Evolutionary conservation across 2,329 filamentous ascomycete species (phyloP), one percentile per base, ranked within the genome.

Genomic region (Torrubiellomyces zombiae): DNA sequence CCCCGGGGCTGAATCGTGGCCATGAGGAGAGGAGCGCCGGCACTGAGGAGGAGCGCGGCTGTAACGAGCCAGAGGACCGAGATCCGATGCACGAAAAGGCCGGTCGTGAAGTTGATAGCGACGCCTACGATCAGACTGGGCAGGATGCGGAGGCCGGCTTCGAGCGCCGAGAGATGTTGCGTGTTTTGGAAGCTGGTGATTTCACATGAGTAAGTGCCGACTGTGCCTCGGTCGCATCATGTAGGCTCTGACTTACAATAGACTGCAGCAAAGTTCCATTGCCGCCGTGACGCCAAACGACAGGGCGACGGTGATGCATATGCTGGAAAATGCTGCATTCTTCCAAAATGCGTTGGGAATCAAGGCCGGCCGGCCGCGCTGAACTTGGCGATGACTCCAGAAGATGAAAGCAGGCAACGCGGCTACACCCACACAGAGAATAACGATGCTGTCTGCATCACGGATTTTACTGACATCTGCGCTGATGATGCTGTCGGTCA

Each of bases 321-420:
- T 58, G 14, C 48, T 55, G 0, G 63, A 58, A 35, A 75, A 75
- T 3, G 60, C 44, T 0, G 44, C 40, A 21, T 67, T 71, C n/a
- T 47, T 54, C 70, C 70, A 75, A 0, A 75, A 44, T 0, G 56
- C 59, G 38, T 75, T 74, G 0, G 70, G 70, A 13, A 75, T 72
- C 6, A 75, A 40, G 1, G 67, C 66, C 9, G 66, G 59, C 3
- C 49, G 50, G 7, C 51, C 48, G 0, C 42, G 37, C 8, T 44
- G 47, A 23, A 61, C 58, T 24, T 61, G 63, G 4, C 50, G 47
- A 8, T 53, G 50, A 23, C 68, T 56, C 68, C 68, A 75, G 7
- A 48, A 38, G 21, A 62, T 44, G 37, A 75, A 75, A 0, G 44
- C 36, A 0, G 58, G 57, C 3, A 69, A 40, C 3, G 56, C 34